phyloP scores from a whole-genome alignment of 192 early-diverging fungal species.

The Podila epigama region DNA sequence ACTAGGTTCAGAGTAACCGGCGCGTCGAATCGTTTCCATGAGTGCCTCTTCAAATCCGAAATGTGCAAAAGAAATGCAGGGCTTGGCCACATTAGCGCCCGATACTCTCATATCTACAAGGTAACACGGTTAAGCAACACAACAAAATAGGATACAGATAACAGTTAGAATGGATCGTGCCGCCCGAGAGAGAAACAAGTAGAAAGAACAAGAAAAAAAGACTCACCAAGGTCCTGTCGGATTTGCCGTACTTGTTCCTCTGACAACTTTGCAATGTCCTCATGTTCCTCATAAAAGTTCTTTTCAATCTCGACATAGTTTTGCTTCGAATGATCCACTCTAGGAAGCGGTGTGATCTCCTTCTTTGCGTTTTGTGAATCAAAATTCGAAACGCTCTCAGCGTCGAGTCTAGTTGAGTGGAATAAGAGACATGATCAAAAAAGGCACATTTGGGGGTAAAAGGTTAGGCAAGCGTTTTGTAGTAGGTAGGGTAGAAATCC shows the following conservation, averaged over 20 bases:
- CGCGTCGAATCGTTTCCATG: constrained; percentile 64
- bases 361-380: constrained; percentile 50
- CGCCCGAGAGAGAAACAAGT: background rate
- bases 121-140: background rate
- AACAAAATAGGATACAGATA: too few species aligned
- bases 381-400: constrained; percentile 25
- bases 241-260: constrained; percentile 62
- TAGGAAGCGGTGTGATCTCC: constrained; percentile 72
- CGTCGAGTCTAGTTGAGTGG: constrained; percentile 2
- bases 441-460: too few species aligned
- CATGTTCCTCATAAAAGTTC: constrained; percentile 81
- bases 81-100: constrained; percentile 68
- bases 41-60: constrained; percentile 82
- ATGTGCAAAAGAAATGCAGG: constrained; percentile 86
- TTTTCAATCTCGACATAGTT: constrained; percentile 77
- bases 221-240: constrained; percentile 58
- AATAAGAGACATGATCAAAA: background rate
- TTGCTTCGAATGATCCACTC: constrained; percentile 71
- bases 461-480: too few species aligned
- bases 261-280: constrained; percentile 70
- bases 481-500: too few species aligned
- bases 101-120: constrained; percentile 68
- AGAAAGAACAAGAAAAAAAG: background rate
- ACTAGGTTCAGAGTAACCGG: constrained; percentile 75
- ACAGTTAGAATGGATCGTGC: background rate